Percentiles rank a stretch among this genome's conserved stretches.
Conservation (phyloP, 1,139 yeast genomes). For the Pichia sp. region DNA sequence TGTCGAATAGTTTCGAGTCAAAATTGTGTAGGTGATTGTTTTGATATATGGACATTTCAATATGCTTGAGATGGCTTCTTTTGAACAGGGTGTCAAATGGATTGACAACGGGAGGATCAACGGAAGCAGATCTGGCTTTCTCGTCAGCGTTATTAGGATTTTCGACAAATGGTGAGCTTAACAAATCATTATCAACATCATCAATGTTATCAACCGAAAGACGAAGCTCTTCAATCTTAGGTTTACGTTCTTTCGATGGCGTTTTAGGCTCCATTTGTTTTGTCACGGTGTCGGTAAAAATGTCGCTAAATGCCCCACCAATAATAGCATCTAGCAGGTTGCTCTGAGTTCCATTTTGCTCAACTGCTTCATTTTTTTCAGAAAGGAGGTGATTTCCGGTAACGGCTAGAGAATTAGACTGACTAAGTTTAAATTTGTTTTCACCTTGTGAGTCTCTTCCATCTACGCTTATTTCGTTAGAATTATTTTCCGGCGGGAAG, state of each 20-base stretch:
- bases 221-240: neutral
- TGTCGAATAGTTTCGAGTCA: conserved; percentile 12
- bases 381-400: neutral
- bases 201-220: neutral
- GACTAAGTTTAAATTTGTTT: neutral
- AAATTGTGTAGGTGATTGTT: conserved; percentile 19
- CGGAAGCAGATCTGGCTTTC: neutral
- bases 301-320: conserved; percentile 42
- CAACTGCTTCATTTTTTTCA: neutral
- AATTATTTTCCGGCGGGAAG: conserved; percentile 12
- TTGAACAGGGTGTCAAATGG: conserved; percentile 17
- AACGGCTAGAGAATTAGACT: neutral
- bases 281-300: conserved; percentile 48
- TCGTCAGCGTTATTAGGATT: conserved; percentile 29
- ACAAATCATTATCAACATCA: conserved; percentile 22
- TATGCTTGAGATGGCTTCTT: conserved; percentile 30
- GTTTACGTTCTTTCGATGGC: conserved; percentile 3
- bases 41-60: conserved; percentile 28
- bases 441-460: neutral
- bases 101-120: neutral
- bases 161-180: conserved; percentile 49
- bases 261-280: conserved; percentile 14
- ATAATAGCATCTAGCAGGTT: conserved; percentile 27
- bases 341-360: neutral
- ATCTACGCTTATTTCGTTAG: neutral